A percentile compares a stretch with the other conserved stretches of the same genome.
These are phyloP conservation scores for Selaginella moellendorffii DNA, from an alignment of 75 land plant genomes.

Conservation along the genomic window DNA sequence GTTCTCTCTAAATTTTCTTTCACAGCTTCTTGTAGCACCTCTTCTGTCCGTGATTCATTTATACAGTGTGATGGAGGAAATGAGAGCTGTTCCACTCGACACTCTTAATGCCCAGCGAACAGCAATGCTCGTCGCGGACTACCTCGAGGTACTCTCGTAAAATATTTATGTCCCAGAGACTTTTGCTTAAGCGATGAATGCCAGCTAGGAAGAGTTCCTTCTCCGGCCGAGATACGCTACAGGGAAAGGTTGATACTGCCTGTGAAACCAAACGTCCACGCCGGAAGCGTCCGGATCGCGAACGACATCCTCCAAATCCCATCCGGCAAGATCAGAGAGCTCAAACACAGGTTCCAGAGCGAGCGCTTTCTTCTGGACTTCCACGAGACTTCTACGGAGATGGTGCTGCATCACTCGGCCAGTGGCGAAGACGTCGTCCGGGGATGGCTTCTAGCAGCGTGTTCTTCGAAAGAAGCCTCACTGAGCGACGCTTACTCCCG, in stretches of 20 bases:
- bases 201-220: constrained; percentile 64
- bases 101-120: constrained; percentile 91
- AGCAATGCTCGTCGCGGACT: constrained; percentile 75
- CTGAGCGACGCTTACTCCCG: constrained; percentile 51
- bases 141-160: constrained; percentile 41
- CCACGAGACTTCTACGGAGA: constrained; percentile 35
- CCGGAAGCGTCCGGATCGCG: constrained; percentile 82
- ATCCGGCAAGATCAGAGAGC: constrained; percentile 28
- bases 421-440: constrained; percentile 86
- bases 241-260: constrained; percentile 64
- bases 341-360: constrained; percentile 38
- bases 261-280: constrained; percentile 47
- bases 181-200: not conserved
- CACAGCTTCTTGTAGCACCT: constrained; percentile 72
- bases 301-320: constrained; percentile 19
- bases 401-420: constrained; percentile 67
- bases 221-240: constrained; percentile 81
- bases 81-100: constrained; percentile 91
- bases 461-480: constrained; percentile 25
- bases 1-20: constrained; percentile 3
- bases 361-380: constrained; percentile 61
- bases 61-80: constrained; percentile 68
- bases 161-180: not conserved
- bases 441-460: constrained; percentile 90
- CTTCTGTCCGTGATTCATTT: constrained; percentile 72